Evolutionary conservation across 441 rosid genomes (phyloP).

Genomic region (Pelargonium hybrid): DNA sequence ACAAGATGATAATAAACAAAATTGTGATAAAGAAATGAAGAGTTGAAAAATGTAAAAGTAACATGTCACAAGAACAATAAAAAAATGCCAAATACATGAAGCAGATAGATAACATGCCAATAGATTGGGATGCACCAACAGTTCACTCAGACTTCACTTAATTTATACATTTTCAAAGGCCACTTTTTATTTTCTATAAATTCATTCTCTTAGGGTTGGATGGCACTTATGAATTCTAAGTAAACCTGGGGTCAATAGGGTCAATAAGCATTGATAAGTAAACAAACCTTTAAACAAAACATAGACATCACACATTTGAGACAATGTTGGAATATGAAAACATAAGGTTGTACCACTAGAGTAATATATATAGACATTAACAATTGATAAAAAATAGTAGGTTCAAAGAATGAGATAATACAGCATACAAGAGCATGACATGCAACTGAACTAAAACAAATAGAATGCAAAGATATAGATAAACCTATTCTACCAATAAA

Average conservation of each 20-base stretch:
- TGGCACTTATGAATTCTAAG: background rate
- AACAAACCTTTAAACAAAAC: background rate
- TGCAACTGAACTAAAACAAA: too few species aligned
- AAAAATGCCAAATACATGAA: background rate
- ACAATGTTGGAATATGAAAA: background rate
- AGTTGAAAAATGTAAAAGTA: background rate
- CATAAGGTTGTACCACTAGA: background rate
- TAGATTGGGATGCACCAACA: background rate
- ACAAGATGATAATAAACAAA: background rate
- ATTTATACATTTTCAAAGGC: background rate
- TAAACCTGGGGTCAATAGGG: background rate
- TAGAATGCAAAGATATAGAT: too few species aligned
- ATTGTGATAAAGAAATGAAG: background rate
- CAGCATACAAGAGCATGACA: background rate
- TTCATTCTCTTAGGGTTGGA: background rate
- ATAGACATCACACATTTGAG: background rate
- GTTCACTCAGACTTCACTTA: background rate
- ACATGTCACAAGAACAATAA: background rate
- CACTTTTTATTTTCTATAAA: background rate
- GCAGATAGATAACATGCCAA: background rate
- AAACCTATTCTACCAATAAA: background rate
- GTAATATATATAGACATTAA: background rate
- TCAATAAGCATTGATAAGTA: background rate
- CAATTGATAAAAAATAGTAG: background rate
- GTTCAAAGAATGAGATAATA: background rate